Evolutionary conservation across 345 rosid genomes (phyloP).

Genomic region (Dovyalis caffra): DNA sequence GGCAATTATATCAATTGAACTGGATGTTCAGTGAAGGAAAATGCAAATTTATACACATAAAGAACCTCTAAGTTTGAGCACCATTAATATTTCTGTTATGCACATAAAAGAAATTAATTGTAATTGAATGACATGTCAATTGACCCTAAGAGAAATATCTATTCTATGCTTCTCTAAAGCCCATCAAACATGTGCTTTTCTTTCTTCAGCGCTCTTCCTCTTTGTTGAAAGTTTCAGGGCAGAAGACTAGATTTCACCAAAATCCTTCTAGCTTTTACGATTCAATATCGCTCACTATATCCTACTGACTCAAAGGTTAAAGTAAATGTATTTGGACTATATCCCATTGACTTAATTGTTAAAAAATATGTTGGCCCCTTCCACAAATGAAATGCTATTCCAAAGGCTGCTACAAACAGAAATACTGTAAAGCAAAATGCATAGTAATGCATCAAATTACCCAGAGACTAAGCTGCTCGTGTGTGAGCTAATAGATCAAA

Average conservation of each 20-base stretch:
- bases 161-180: background rate
- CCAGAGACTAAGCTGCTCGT: background rate
- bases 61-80: too few species aligned
- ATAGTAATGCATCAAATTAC: background rate
- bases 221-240: background rate
- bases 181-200: background rate
- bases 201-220: too few species aligned
- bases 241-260: background rate
- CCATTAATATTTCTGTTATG: too few species aligned
- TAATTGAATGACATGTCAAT: background rate
- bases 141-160: background rate
- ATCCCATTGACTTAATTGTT: too few species aligned
- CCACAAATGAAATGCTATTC: too few species aligned
- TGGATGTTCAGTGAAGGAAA: background rate
- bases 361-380: too few species aligned
- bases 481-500: background rate
- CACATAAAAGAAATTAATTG: background rate
- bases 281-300: too few species aligned
- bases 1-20: background rate
- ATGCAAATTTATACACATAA: slow-evolving; percentile 2
- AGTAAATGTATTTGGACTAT: too few species aligned
- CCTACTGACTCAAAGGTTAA: too few species aligned
- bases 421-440: too few species aligned
- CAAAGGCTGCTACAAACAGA: too few species aligned
- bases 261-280: background rate